Percentiles rank a stretch among this genome's conserved stretches.
Evolutionary conservation across 345 rosid genomes (phyloP).

Genomic region (Salix exigua): DNA sequence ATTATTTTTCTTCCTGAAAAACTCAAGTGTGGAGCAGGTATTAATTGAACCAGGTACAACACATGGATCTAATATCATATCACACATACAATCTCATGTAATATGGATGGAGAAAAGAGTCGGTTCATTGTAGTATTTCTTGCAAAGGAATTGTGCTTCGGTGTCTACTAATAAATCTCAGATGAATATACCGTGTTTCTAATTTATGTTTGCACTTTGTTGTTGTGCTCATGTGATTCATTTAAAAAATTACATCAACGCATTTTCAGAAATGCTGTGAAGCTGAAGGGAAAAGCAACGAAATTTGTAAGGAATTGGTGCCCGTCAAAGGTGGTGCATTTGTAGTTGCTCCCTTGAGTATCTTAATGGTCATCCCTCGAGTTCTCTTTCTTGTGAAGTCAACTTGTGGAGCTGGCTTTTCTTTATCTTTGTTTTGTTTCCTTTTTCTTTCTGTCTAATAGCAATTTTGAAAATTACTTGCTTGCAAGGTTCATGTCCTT

Average conservation of each 20-base stretch:
- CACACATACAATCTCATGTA: constrained; percentile 92
- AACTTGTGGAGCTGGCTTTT: neutral
- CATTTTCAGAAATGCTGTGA: constrained; percentile 61
- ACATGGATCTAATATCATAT: constrained; percentile 78
- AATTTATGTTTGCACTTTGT: neutral
- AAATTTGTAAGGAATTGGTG: constrained; percentile 48
- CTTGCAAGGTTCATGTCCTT: constrained; percentile 2
- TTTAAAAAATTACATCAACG: constrained; percentile 6
- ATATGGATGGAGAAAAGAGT: constrained; percentile 98
- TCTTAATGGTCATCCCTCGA: neutral
- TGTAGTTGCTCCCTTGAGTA: constrained; percentile 90
- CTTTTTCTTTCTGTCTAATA: neutral
- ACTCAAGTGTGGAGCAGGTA: constrained; percentile 48
- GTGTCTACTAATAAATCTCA: neutral
- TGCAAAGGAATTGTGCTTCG: neutral
- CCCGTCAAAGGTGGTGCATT: constrained; percentile 64
- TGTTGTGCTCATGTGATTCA: constrained; percentile 13
- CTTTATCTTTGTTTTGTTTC: neutral
- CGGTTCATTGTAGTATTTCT: constrained; percentile 11
- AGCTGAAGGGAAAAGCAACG: constrained; percentile 32
- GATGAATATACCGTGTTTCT: neutral
- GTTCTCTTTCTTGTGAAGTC: neutral
- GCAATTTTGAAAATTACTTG: constrained; percentile 16
- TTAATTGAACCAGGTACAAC: constrained; percentile 95
- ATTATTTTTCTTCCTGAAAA: neutral